Evolutionary conservation across 257 asterid genomes (phyloP).

Genomic region (Paulownia fortunei): DNA sequence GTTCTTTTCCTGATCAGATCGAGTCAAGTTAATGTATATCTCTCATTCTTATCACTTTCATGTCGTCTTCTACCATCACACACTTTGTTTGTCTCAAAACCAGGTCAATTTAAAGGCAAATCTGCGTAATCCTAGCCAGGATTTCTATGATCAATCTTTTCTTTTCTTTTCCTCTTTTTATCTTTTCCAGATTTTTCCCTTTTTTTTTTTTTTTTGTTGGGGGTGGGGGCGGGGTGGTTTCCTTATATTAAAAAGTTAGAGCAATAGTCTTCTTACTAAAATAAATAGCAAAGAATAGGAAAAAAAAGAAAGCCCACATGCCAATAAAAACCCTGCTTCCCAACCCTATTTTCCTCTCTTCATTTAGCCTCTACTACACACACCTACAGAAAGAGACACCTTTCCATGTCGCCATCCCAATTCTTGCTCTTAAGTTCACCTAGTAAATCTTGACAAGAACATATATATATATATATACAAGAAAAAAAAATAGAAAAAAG

Average conservation of each 20-base stretch:
- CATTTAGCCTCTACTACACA: slow-evolving; percentile 21
- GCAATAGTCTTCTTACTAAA: background rate
- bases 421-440: slow-evolving; percentile 14
- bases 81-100: slow-evolving; percentile 16
- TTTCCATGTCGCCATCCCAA: slow-evolving; percentile 33
- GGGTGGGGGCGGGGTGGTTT: too few relatives aligned
- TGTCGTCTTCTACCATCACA: background rate
- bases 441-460: slow-evolving; percentile 20
- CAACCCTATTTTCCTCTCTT: slow-evolving; percentile 37
- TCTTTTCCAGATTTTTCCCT: slow-evolving; percentile 1
- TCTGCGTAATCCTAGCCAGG: background rate
- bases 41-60: slow-evolving; percentile 25
- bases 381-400: slow-evolving; percentile 27
- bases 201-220: background rate
- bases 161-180: slow-evolving; percentile 14
- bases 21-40: slow-evolving; percentile 21
- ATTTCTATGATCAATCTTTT: slow-evolving; percentile 1
- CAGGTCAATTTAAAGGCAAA: background rate
- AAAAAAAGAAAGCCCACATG: slow-evolving; percentile 16
- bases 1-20: slow-evolving; percentile 25
- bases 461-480: background rate
- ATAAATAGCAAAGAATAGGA: background rate
- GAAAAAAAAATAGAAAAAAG: background rate
- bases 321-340: slow-evolving; percentile 43
- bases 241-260: background rate